Base-by-base conservation (phyloP, 2,329 filamentous ascomycete genomes). In the Diaporthe citrichinensis region DNA sequence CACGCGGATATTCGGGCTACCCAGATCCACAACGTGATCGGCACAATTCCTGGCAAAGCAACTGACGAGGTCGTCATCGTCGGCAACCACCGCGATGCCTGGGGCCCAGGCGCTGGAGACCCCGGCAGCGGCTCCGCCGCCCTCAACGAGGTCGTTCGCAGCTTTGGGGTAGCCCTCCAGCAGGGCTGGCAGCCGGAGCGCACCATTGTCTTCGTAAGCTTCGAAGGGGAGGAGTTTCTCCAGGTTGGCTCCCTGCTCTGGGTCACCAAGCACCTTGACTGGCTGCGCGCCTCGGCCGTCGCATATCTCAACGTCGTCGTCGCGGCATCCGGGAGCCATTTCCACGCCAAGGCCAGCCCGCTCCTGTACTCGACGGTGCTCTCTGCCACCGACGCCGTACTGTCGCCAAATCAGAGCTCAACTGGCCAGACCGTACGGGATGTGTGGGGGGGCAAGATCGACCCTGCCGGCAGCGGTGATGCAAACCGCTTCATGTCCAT, bases 291-390 rank as follows among this genome's bases (percentile, higher is more conserved):
- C 15, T 34, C 28, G 28, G 53, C 53, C 17, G 53, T 57, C 28
- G 28, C 53, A 57, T 57, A 57, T 23, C 53, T 57, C 53, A 57
- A 57, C 53, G 53, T 57, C 28, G 28, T 57, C 53, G 53, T 57
- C 28, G 53, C 53, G 53, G 53, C 53, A 31, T 34, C 53, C 15
- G 53, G 53, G 7, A 34, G 53, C 28, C 28, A 57, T 34, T 57
- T 57, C 53, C 53, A 57, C 28, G 53, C 15, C 28, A 57, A 57
- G 17, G 53, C 53, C 28, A 57, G 28, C 17, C 53, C 53, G 28
- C 53, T 57, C 17, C 6, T 57, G 28, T 57, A 34, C 28, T 57
- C 53, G 6, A 57, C 53, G 6, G 6, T 34, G 53, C 53, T 57
- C 25, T 57, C 53, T 9, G 53, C 14, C 12, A 57, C 53, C 25